Evolutionary conservation across 2,329 filamentous ascomycete genomes (phyloP), one percentile per base, ranked within the genome.

Genomic region (Pseudocercospora crystallina): DNA sequence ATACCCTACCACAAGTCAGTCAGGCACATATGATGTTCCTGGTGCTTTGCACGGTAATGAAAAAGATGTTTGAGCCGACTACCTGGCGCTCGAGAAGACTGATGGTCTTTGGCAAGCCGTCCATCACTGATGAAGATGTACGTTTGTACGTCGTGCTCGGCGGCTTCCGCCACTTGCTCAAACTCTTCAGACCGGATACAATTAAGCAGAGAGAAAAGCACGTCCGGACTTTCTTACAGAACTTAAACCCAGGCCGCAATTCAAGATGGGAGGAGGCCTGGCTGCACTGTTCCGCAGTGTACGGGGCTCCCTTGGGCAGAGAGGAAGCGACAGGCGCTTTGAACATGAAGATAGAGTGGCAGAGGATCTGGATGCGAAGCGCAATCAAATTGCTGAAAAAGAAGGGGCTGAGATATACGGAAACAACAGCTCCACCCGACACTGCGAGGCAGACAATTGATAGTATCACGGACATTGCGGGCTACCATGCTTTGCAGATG

Each of bases 21-120:
- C 39, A 40, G n/a, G 45, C 49, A 5, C 49, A 52, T 41, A 15
- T 26, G 5, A 40, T 47, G 43, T 52, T 52, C 20, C 31, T 47
- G 20, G 32, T 52, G 3, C 35, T 52, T 5, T 52, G 49, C 34
- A 47, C 43, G 49, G 9, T 52, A 2, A 48, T 52, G 49, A 41
- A 40, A 33, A 32, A 40, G 17, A 17, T 52, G 8, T 35, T 47
- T 15, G 46, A 49, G 15, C 46, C 46, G 1, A 34, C 46, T 8
- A 36, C 35, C 20, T 17, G 29, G 10, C 44, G 43, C 10, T 39
- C 43, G 1, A 29, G 29, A 3, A 39, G 44, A n/a, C 33, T 52
- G 14, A 35, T 43, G 9, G 33, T 46, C 20, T 20, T 47, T 12
- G 34, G 39, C 5, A 52, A 41, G 29, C 32, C 43, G 3, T n/a